Percentiles rank a stretch among this genome's conserved stretches.
phyloP scores from a whole-genome alignment of 1,139 yeast species.

The Blastobotrys malaysiensis region DNA sequence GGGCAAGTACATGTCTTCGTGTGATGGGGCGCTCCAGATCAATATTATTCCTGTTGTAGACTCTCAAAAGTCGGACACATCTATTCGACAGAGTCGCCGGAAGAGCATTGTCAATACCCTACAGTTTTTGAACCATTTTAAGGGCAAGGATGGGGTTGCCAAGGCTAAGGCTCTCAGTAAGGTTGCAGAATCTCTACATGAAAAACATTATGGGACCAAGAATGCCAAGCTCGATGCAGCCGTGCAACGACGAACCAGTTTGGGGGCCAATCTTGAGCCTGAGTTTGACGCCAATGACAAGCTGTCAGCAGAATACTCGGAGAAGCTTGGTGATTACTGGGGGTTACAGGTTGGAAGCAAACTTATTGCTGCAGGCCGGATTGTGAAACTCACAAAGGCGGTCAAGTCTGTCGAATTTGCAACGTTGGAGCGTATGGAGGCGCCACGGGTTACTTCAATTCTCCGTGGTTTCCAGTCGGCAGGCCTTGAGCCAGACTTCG shows the following conservation, averaged over 20 bases:
- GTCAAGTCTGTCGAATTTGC: neutral
- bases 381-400: neutral
- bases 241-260: neutral
- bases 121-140: slow-evolving; percentile 2
- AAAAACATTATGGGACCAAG: slow-evolving; percentile 4
- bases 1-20: slow-evolving; percentile 27
- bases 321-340: slow-evolving; percentile 1
- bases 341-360: slow-evolving; percentile 2
- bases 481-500: neutral
- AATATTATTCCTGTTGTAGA: slow-evolving; percentile 13
- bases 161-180: slow-evolving; percentile 1
- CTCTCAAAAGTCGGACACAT: slow-evolving; percentile 5
- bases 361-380: slow-evolving; percentile 2
- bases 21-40: slow-evolving; percentile 6
- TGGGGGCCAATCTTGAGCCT: neutral
- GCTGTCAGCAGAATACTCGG: slow-evolving; percentile 1
- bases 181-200: slow-evolving; percentile 4
- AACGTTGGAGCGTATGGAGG: neutral
- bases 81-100: slow-evolving; percentile 5
- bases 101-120: slow-evolving; percentile 3
- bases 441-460: neutral
- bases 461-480: neutral
- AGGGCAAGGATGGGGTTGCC: neutral
- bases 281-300: neutral
- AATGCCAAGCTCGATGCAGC: neutral